Evolutionary conservation across 495 filamentous ascomycete species (phyloP), one percentile per base, ranked within the genome.

Genomic region (Hyaloscypha variabilis): DNA sequence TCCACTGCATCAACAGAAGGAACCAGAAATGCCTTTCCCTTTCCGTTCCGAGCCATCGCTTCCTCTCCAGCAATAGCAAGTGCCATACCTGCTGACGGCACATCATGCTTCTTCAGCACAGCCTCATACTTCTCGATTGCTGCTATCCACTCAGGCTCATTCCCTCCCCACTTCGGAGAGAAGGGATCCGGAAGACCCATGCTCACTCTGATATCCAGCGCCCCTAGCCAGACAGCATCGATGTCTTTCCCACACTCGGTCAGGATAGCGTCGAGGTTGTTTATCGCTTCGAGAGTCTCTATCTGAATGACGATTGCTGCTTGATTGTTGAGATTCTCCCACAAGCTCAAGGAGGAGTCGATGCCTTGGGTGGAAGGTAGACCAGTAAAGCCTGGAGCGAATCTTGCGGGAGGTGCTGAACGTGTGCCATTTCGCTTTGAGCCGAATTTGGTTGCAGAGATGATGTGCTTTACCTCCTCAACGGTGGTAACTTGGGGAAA

Each of bases 201-300:
- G 64, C 65, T 74, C 49, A 80, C 71, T 26, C 79, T 67, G 52
- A 61, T 67, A 70, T 82, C 79, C 28, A 82, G 72, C 8, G 67
- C 56, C 19, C 79, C 79, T 8, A 81, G 71, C 79, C 79, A 82
- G 6, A 77, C 75, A 49, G 73, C 63, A 62, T 81, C 79, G 52
- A 81, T 80, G 23, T 77, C 72, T 23, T 79, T 74, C 5, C 63
- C 63, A 25, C 72, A 69, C 42, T 68, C 77, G 29, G 77, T 79
- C 71, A 85, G 75, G 62, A 87, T 83, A 49, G 76, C 76, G 62
- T 81, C 77, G 28, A 88, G 75, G 73, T 88, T 85, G 61, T 75
- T 71, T 67, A 87, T 82, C 61, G 74, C 76, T 68, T 81, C 82
- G 54, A 84, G 74, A 31, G 82, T 72, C 66, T 86, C 79, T 69